Conservation (phyloP, 495 filamentous ascomycete genomes). For the Neurospora sublineolata region DNA sequence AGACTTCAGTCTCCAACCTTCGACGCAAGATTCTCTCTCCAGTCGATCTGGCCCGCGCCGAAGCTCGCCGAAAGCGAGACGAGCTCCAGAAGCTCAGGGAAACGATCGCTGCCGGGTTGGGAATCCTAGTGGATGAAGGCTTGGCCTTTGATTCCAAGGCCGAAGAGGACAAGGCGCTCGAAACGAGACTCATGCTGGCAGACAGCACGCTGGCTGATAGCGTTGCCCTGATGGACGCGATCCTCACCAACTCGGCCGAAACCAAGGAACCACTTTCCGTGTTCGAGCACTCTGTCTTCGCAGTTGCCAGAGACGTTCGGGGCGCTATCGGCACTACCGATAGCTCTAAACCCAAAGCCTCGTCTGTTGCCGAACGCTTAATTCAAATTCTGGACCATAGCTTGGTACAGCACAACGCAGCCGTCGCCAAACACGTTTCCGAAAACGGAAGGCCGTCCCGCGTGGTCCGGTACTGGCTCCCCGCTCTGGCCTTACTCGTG, state of each 20-base stretch:
- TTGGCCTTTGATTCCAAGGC: slow-evolving; percentile 46
- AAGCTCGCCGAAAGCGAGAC: slow-evolving; percentile 59
- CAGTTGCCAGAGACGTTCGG: slow-evolving; percentile 19
- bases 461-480: slow-evolving; percentile 83
- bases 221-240: slow-evolving; percentile 68
- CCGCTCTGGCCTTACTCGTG: slow-evolving; percentile 50
- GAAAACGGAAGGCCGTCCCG: slow-evolving; percentile 63
- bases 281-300: slow-evolving; percentile 66
- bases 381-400: slow-evolving; percentile 23
- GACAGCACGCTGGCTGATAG: slow-evolving; percentile 60
- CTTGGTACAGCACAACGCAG: slow-evolving; percentile 43
- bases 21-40: slow-evolving; percentile 54
- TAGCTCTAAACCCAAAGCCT: background rate
- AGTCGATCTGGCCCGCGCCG: slow-evolving; percentile 54
- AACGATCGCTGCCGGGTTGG: slow-evolving; percentile 74
- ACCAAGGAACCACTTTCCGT: slow-evolving; percentile 33
- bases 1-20: slow-evolving; percentile 49
- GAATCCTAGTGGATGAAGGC: slow-evolving; percentile 73
- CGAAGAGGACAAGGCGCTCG: slow-evolving; percentile 36
- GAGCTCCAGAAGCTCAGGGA: slow-evolving; percentile 54
- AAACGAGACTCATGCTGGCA: slow-evolving; percentile 62
- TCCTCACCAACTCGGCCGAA: slow-evolving; percentile 40
- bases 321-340: background rate
- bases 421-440: slow-evolving; percentile 36
- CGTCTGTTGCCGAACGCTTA: background rate